Evolutionary conservation across 2,329 filamentous ascomycete species (phyloP), one percentile per base, ranked within the genome.

Genomic region (Trichophyton verrucosum): DNA sequence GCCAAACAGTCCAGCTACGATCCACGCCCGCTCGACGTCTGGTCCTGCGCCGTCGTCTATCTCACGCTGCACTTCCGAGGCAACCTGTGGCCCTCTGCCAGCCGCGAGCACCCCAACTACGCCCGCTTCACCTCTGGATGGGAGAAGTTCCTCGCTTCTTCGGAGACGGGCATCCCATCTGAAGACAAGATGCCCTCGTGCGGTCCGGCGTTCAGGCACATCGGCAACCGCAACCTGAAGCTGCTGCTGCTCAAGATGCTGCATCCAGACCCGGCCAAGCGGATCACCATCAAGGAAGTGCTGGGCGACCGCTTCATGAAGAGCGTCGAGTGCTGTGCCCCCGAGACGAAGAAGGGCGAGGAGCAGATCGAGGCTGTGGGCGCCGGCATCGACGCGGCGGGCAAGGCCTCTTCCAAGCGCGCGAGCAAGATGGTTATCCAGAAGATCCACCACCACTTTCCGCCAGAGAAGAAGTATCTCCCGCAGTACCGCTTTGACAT

Each of bases 11-110:
- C 76, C 68, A 72, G 77, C 46, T 87, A 86, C 68, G 91, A 95
- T 69, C 86, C 91, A 1, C 85, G 89, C 53, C 83, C 86, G 3
- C 77, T 95, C 11, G 91, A 96, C 69, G 86, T 95, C 11, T 96
- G 91, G 91, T 87, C 87, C 60, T 87, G 87, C 58, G 91, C 86
- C 24, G 86, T 95, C 61, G 86, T 94, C 65, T 92, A 89, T 80
- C 77, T 95, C 62, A 86, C 87, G 64, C 82, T 95, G 65, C 83
- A 82, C 44, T 88, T 87, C 68, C 82, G 83, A 49, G 88, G 84
- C 22, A 85, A 82, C 53, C 82, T 91, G 6, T 95, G 90, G 91
- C 78, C 82, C 58, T 83, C 83, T 64, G 88, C 89, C 0, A 82
- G 83, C 61, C 63, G 72, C 73, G 80, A 70, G 61, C 77, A 81